Evolutionary conservation across 2,329 filamentous ascomycete genomes (phyloP), one percentile per base, ranked within the genome.

Genomic region (Pseudocercospora fuligena): DNA sequence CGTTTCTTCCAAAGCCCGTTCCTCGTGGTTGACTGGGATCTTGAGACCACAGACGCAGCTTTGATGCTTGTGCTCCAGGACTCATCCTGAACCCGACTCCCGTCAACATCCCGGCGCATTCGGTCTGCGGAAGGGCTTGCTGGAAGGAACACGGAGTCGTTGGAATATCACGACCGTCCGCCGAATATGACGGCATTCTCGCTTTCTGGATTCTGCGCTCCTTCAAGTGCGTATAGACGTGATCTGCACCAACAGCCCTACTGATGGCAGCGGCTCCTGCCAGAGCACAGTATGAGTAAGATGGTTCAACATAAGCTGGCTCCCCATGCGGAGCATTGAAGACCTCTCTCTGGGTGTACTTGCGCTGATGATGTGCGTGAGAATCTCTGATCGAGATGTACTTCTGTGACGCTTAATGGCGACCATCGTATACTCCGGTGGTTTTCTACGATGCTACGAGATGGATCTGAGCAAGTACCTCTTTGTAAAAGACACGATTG

Each of bases 21-120:
- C 46, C 49, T 54, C 49, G 49, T 54, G 49, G 21, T 11, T 54
- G 49, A 54, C 49, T 49, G 46, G 46, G n/a, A 49, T 49, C 46
- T 49, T 12, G n/a, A 47, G 6, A 23, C 43, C 43, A 47, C 43
- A 47, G 43, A 47, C 8, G 16, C 16, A 23, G 21, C 43, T 19
- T 21, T 12, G 21, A 19, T 21, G 46, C n/a, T 23, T 49, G n/a
- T 23, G n/a, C 21, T 19, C 43, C n/a, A 53, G 49, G 23, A 53
- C 12, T 53, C 49, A 9, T 53, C 19, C 23, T 53, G 14, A n/a
- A 2, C 14, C 49, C 49, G 49, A 29, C 25, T 54, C 19, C 49
- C 49, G 49, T 14, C 23, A 54, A 54, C 23, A 9, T 11, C 49
- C 49, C 49, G 49, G 49, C 7, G 1, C 2, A 5, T 11, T 29